Base-by-base conservation (phyloP, 345 rosid genomes). In the Ailanthus altissimus region DNA sequence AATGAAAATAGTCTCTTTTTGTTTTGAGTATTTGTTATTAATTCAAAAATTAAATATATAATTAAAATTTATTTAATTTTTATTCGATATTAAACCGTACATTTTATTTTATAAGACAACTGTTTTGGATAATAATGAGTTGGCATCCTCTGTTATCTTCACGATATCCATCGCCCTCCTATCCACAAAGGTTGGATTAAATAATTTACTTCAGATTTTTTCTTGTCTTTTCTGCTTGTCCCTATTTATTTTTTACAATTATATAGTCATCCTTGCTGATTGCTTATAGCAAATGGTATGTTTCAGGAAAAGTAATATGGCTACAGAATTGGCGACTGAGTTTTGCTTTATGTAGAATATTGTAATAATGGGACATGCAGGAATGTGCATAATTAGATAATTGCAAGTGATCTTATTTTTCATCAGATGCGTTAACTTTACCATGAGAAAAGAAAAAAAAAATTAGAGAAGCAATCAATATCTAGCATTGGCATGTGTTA, bases 51-150 rank as follows among this genome's bases (percentile, higher is more conserved):
- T n/a, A n/a, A n/a, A n/a, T n/a, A n/a, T n/a, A n/a, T n/a, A n/a
- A n/a, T n/a, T n/a, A n/a, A n/a, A n/a, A n/a, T n/a, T n/a, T n/a
- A n/a, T n/a, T n/a, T n/a, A n/a, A n/a, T n/a, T n/a, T n/a, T n/a
- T n/a, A n/a, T n/a, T n/a, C n/a, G n/a, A n/a, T n/a, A n/a, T n/a
- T n/a, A n/a, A n/a, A n/a, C n/a, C n/a, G n/a, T n/a, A n/a, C n/a
- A n/a, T n/a, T n/a, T n/a, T n/a, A n/a, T n/a, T 94, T 25, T 93
- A 97, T 76, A 88, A 87, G 86, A 86, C 97, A 20, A 71, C 70
- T 2, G 90, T 91, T 15, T 32, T 88, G 38, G 94, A 88, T 57
- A 85, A 87, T 51, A 64, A 90, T 8, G 92, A 89, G 47, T 77
- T 94, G 40, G 86, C 60, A 6, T 87, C 90, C 0, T 77, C n/a